phyloP scores from a whole-genome alignment of 1,284 basidiomycete species.

The Marasmius fiardii region DNA sequence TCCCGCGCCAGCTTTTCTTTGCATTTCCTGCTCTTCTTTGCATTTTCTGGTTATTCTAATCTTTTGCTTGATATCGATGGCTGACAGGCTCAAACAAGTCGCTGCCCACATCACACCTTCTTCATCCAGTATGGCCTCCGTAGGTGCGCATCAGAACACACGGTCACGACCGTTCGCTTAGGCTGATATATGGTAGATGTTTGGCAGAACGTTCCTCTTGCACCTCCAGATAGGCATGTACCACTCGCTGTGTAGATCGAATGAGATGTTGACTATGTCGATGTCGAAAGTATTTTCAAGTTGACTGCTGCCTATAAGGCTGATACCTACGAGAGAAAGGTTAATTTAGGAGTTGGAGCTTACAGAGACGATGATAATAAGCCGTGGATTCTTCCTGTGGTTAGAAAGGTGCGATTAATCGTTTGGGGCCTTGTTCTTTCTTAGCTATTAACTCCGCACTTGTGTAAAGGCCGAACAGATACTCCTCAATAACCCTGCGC shows the following conservation, averaged over 20 bases:
- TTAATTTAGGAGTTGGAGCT: slow-evolving; percentile 91
- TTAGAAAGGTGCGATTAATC: slow-evolving; percentile 65
- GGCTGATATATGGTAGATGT: slow-evolving; percentile 43
- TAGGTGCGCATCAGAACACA: slow-evolving; percentile 40
- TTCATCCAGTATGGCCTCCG: slow-evolving; percentile 34
- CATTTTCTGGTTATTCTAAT: neutral
- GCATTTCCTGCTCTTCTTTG: neutral
- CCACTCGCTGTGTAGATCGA: slow-evolving; percentile 2
- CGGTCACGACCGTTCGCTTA: slow-evolving; percentile 10
- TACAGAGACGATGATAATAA: slow-evolving; percentile 85
- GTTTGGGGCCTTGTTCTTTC: slow-evolving; percentile 6
- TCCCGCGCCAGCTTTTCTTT: neutral
- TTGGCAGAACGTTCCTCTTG: slow-evolving; percentile 73
- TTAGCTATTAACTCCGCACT: slow-evolving; percentile 1
- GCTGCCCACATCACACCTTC: slow-evolving; percentile 34
- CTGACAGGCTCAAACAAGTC: slow-evolving; percentile 52
- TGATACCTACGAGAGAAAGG: slow-evolving; percentile 77
- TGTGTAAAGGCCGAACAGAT: slow-evolving; percentile 65
- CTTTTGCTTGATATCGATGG: slow-evolving; percentile 31
- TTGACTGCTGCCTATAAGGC: slow-evolving; percentile 87
- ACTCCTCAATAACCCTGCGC: slow-evolving; percentile 64
- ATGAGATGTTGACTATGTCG: slow-evolving; percentile 5
- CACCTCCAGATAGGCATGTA: slow-evolving; percentile 71
- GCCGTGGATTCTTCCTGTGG: slow-evolving; percentile 91
- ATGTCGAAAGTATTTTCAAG: slow-evolving; percentile 77